Conservation (phyloP, 2,329 filamentous ascomycete species). For the Phialemonium atrogriseum region DNA sequence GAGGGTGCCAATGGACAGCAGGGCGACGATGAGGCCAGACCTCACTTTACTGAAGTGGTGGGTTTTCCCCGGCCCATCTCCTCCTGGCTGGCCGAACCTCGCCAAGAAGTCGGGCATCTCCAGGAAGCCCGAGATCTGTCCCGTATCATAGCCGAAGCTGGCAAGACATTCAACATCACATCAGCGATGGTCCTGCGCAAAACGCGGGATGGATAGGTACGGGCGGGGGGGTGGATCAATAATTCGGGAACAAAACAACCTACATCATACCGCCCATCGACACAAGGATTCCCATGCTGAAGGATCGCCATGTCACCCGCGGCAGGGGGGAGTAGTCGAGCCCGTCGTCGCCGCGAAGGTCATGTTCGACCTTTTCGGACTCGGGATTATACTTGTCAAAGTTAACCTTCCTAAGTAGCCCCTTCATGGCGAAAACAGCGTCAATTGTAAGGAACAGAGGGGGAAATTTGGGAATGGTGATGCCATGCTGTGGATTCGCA, state of each 20-base stretch:
- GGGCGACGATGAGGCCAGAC: background rate
- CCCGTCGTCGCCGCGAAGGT: too few species aligned
- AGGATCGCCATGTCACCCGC: background rate
- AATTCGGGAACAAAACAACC: background rate
- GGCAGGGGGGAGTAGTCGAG: background rate
- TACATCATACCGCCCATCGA: background rate
- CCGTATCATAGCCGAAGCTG: background rate
- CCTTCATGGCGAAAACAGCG: too few species aligned
- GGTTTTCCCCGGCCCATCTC: too few species aligned
- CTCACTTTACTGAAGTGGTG: background rate
- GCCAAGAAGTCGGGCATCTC: background rate
- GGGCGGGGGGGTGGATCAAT: too few species aligned
- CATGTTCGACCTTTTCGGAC: too few species aligned
- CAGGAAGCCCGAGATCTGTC: background rate
- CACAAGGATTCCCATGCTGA: background rate
- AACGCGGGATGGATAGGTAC: too few species aligned
- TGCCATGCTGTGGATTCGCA: too few species aligned
- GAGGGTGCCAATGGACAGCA: slow-evolving; percentile 19
- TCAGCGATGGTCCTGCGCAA: background rate
- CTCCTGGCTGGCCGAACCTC: background rate
- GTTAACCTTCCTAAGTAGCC: too few species aligned
- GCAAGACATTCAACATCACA: background rate
- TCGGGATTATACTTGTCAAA: too few species aligned
- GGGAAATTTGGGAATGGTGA: too few species aligned
- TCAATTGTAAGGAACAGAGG: too few species aligned